Conservation (phyloP, 2,329 filamentous ascomycete species). For the Amesomyces nigricolor region DNA sequence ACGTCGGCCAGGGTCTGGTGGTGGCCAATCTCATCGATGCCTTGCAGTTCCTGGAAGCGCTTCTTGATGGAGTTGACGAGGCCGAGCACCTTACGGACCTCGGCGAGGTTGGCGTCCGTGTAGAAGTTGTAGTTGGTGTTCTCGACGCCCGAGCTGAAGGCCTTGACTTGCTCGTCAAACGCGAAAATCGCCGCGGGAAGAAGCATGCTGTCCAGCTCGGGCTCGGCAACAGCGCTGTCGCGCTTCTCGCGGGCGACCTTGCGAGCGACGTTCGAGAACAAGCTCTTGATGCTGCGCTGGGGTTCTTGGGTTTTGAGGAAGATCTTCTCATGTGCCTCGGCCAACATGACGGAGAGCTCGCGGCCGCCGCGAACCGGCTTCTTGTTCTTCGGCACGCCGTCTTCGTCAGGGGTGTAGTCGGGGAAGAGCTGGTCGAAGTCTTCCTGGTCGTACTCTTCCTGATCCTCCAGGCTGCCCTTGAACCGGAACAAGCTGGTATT, state of each 20-base stretch:
- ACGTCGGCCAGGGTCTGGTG: constrained; percentile 78
- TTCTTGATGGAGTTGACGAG: constrained; percentile 63
- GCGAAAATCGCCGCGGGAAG: constrained; percentile 62
- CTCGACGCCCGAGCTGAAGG: constrained; percentile 32
- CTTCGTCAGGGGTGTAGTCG: constrained; percentile 55
- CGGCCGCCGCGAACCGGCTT: constrained; percentile 39
- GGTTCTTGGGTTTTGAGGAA: constrained; percentile 42
- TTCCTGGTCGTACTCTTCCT: constrained; percentile 66
- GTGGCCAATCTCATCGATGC: constrained; percentile 59
- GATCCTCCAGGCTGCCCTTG: constrained; percentile 68
- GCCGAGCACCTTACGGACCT: constrained; percentile 67
- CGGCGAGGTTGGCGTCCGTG: constrained; percentile 67
- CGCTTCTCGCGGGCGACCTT: constrained; percentile 31
- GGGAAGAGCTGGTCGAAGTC: constrained; percentile 82
- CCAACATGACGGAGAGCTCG: constrained; percentile 55
- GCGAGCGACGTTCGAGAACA: constrained; percentile 42
- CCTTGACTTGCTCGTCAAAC: constrained; percentile 52
- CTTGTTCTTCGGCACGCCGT: constrained; percentile 31
- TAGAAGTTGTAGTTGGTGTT: constrained; percentile 75
- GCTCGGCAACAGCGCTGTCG: constrained; percentile 26
- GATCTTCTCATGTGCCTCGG: constrained; percentile 53
- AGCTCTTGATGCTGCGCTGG: constrained; percentile 37
- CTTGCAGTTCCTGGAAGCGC: constrained; percentile 67
- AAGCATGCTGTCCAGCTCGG: constrained; percentile 46
- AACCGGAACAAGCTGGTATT: constrained; percentile 79